These are phyloP conservation scores for Cercophora scortea DNA, from an alignment of 495 filamentous ascomycete genomes.

Conservation along the genomic window DNA sequence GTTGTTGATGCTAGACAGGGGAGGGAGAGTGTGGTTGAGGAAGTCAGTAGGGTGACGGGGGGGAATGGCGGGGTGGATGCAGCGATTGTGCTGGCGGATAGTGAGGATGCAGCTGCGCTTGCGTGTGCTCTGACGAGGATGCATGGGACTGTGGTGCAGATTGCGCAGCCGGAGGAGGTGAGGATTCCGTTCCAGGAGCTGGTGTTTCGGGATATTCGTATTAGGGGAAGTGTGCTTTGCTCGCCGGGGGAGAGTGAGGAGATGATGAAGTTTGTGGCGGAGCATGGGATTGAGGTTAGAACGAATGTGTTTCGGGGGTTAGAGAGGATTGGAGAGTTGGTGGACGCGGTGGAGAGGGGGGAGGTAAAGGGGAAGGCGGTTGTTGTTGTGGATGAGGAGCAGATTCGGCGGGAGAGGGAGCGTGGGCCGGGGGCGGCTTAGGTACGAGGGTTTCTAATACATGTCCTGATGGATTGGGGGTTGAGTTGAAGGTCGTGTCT, in stretches of 20 bases:
- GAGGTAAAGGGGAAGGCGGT: conserved; percentile 47
- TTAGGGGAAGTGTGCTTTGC: conserved; percentile 41
- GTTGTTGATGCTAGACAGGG: conserved; percentile 44
- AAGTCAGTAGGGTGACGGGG: conserved; percentile 41
- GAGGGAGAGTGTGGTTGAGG: conserved; percentile 33
- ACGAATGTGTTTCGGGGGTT: conserved; percentile 47
- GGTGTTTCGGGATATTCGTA: conserved; percentile 46
- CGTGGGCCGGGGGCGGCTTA: background rate
- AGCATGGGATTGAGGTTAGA: conserved; percentile 42
- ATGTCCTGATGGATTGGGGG: no score
- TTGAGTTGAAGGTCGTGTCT: no score
- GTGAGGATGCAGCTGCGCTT: conserved; percentile 33
- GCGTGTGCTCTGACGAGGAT: conserved; percentile 45
- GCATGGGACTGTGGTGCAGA: conserved; percentile 48
- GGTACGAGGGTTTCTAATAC: no score
- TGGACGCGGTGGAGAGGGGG: conserved; percentile 40
- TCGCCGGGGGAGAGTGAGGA: conserved; percentile 37
- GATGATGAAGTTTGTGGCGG: conserved; percentile 45
- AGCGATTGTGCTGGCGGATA: conserved; percentile 39
- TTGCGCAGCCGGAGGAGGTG: conserved; percentile 43
- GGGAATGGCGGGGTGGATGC: conserved; percentile 31
- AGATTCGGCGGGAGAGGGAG: conserved; percentile 18
- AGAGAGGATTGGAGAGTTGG: conserved; percentile 40
- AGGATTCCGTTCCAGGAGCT: conserved; percentile 44
- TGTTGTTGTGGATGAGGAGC: conserved; percentile 38